Base-by-base conservation (phyloP, 305 asterid species). In the Ajuga reptans region DNA sequence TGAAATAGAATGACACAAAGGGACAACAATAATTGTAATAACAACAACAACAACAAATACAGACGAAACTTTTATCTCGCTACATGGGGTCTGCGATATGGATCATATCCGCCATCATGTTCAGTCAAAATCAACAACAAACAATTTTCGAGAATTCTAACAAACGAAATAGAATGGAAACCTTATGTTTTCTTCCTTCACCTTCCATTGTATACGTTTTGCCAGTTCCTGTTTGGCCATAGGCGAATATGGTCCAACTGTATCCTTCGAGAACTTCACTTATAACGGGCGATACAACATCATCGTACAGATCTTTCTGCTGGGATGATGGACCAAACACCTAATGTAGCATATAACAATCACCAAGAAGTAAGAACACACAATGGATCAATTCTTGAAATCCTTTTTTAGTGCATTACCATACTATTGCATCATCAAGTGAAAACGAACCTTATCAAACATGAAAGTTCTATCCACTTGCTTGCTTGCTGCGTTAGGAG, bases 141-240 rank as follows among this genome's bases (percentile, higher is more conserved):
- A 39, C 45, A 9, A 39, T 9, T 39, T 7, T 5, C n/a, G 4
- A 55, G 4, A n/a, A 29, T 9, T 58, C 5, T 7, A 46, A 50
- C 41, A 37, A 51, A 50, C n/a, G n/a, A 17, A 34, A 39, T 41
- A 54, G 66, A 4, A 52, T 15, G 55, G 3, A 64, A 55, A 85
- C 86, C 87, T 81, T 81, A 11, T 81, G 78, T 77, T 77, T 83
- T 58, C 79, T 56, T 55, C 79, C 80, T 67, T 78, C 87, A 64
- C 90, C 90, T 79, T 85, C 90, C 90, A 85, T 85, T 70, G 90
- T 83, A 58, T 79, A 85, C 16, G 90, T 85, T 73, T 85, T 85
- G 29, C 87, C 90, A 0, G 87, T 83, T 67, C 90, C 85, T 1
- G 90, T 85, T 66, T 85, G 90, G 52, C 90, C 87, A 24, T 83